Evolutionary conservation across 2,329 filamentous ascomycete species (phyloP).

Genomic region (Calonectria crousiana): DNA sequence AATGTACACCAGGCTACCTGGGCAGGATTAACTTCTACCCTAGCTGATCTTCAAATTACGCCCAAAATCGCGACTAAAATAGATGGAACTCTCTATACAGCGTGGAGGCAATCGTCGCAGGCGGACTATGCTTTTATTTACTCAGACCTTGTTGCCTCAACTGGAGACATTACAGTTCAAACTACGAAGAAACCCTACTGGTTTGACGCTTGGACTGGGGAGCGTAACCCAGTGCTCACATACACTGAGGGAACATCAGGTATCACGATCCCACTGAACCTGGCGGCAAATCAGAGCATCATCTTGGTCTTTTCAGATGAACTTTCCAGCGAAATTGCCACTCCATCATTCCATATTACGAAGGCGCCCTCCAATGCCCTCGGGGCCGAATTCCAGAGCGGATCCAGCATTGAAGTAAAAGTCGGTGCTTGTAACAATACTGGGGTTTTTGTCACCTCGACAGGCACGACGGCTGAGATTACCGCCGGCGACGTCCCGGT

Average conservation of each 20-base stretch:
- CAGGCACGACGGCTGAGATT: neutral
- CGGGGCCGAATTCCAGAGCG: neutral
- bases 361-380: neutral
- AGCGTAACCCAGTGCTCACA: neutral
- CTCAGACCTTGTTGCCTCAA: neutral
- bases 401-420: neutral
- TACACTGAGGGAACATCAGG: neutral
- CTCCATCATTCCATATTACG: neutral
- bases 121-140: conserved; percentile 11
- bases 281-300: conserved; percentile 14
- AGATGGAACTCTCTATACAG: conserved; percentile 14
- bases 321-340: neutral
- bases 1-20: neutral
- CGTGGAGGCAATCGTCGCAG: neutral
- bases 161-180: neutral
- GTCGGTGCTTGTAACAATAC: neutral
- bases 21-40: neutral
- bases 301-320: conserved; percentile 1
- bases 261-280: conserved; percentile 2
- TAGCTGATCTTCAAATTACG: neutral
- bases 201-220: conserved; percentile 10
- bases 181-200: neutral
- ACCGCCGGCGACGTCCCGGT: neutral
- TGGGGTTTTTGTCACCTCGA: neutral
- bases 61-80: neutral